Base-by-base conservation (phyloP, 257 asterid species). In the Solanum bulbocastanum region DNA sequence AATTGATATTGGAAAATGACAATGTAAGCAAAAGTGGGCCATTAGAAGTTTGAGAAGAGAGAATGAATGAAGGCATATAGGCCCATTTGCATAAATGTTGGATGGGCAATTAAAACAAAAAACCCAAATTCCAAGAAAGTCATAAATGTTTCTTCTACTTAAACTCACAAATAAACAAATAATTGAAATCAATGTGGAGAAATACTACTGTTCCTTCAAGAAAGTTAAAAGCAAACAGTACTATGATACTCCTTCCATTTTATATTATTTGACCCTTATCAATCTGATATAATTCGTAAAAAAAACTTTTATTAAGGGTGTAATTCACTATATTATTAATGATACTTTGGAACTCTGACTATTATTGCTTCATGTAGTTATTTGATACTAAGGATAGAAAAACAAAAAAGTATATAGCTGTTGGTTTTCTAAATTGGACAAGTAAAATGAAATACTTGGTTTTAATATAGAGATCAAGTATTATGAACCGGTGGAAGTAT, bases 81-180 rank as follows among this genome's bases (percentile, higher is more conserved):
- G 86, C 32, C 86, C 86, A 82, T 25, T 10, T 36, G 32, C 27
- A 82, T 49, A 82, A 82, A 82, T 82, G 69, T 82, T 49, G 42
- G 69, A 49, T 49, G 44, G 84, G 66, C 25, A 78, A 78, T 44
- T 44, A 27, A 79, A 42, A 33, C 44, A 32, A 22, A 22, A 42
- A 42, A n/a, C 3, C 16, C 85, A 49, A 82, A 46, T 49, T 49
- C 69, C 69, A 49, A 49, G 86, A 82, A 82, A 82, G 44, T n/a
- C 42, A 82, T 81, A 81, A 81, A 81, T 82, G 44, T 22, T 82
- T 72, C 23, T 33, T 72, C 30, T 30, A 30, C 86, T 82, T 49
- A 82, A 82, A 82, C 69, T 65, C 69, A 49, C 69, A 82, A 27
- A 49, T 22, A 30, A 82, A 74, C 5, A 74, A 74, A 49, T 49